phyloP scores from a whole-genome alignment of 2,329 filamentous ascomycete species.

The Sporothrix schenckii region DNA sequence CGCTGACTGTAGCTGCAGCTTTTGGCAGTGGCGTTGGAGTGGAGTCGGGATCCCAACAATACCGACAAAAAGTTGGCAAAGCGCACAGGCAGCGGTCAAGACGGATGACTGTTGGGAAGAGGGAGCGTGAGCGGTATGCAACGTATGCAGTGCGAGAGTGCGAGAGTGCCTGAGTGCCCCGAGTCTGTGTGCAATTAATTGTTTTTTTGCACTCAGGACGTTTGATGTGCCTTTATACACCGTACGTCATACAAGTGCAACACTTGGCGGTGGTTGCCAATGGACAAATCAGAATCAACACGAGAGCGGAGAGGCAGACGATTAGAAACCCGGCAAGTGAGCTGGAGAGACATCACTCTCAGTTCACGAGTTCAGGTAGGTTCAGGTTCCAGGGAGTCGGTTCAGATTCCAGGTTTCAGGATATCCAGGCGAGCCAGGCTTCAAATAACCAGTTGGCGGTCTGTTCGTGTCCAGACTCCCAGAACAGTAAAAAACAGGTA shows the following conservation, averaged over 20 bases:
- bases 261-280: not conserved
- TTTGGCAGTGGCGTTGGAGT: not conserved
- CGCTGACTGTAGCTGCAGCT: conserved; percentile 12
- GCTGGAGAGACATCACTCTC: not conserved
- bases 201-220: too few relatives aligned
- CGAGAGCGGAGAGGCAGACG: not conserved
- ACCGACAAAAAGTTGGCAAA: conserved; percentile 17
- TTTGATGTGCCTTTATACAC: conserved; percentile 11
- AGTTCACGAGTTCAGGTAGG: not conserved
- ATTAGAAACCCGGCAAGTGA: not conserved
- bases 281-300: not conserved
- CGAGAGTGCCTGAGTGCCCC: too few relatives aligned
- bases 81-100: not conserved
- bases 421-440: not conserved
- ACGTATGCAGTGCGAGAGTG: too few relatives aligned
- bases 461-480: not conserved
- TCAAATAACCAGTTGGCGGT: too few relatives aligned
- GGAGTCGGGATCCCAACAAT: not conserved
- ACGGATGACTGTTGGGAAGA: conserved; percentile 5
- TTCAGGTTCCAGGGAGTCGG: conserved; percentile 16
- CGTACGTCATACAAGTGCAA: not conserved
- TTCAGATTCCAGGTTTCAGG: conserved; percentile 14
- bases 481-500: conserved; percentile 1
- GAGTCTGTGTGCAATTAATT: too few relatives aligned
- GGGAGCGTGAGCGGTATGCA: not conserved